Conservation (phyloP, 1,139 yeast genomes). For the Yamadazyma sp. region DNA sequence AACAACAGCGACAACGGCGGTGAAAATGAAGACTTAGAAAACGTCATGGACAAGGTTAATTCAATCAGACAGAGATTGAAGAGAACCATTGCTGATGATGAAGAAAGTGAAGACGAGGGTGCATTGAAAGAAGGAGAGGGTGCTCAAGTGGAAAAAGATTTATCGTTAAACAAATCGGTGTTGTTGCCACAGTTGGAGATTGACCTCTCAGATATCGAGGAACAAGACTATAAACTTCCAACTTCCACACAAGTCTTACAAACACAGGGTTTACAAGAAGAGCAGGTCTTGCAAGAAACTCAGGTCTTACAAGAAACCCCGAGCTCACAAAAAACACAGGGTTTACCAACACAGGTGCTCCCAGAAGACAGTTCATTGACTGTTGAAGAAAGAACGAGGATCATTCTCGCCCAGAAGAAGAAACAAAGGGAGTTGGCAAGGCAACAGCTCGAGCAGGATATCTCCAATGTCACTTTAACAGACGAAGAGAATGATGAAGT, state of each 20-base stretch:
- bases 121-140: slow-evolving; percentile 4
- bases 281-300: not conserved
- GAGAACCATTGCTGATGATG: slow-evolving; percentile 3
- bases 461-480: slow-evolving; percentile 34
- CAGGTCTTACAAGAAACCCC: slow-evolving; percentile 2
- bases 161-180: slow-evolving; percentile 2
- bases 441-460: slow-evolving; percentile 32
- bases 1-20: not conserved
- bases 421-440: slow-evolving; percentile 16
- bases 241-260: not conserved
- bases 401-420: slow-evolving; percentile 12
- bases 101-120: slow-evolving; percentile 3
- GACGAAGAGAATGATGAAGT: slow-evolving; percentile 43
- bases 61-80: slow-evolving; percentile 2
- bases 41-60: slow-evolving; percentile 2
- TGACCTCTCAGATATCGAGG: slow-evolving; percentile 25
- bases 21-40: slow-evolving; percentile 2
- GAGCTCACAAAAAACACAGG: not conserved
- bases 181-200: slow-evolving; percentile 29
- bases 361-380: not conserved
- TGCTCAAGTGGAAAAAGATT: no score
- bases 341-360: not conserved
- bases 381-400: slow-evolving; percentile 12
- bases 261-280: not conserved
- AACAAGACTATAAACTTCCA: not conserved